Percentiles rank a stretch among this genome's conserved stretches.
These are phyloP conservation scores for Lasiosphaeriaceae sp. DNA, from an alignment of 495 filamentous ascomycete species.

Conservation along the genomic window DNA sequence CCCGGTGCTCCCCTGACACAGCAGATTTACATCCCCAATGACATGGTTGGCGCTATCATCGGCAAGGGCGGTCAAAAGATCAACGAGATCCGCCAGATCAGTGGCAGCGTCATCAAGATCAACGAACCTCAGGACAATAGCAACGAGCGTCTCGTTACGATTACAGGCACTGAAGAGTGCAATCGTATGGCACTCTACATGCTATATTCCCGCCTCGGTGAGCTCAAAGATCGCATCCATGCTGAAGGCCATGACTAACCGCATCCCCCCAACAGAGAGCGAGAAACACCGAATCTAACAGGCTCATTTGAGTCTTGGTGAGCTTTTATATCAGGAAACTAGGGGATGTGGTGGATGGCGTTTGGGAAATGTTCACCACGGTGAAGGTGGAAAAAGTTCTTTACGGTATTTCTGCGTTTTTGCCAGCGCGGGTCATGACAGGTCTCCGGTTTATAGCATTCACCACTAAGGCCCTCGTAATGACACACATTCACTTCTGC, in stretches of 20 bases:
- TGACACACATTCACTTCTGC: constrained; percentile 14
- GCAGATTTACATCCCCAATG: constrained; percentile 98
- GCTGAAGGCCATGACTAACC: constrained; percentile 15
- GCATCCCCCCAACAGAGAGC: constrained; percentile 53
- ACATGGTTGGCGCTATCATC: constrained; percentile 99
- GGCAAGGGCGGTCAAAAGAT: constrained; percentile 99
- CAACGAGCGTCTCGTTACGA: constrained; percentile 95
- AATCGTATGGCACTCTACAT: constrained; percentile 99
- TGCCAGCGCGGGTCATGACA: constrained; percentile 8
- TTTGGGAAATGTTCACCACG: constrained; percentile 13
- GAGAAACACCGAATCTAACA: constrained; percentile 65
- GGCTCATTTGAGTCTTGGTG: neutral
- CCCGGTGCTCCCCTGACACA: constrained; percentile 89
- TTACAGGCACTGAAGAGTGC: constrained; percentile 95
- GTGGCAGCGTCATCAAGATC: constrained; percentile 98
- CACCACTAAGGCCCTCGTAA: constrained; percentile 11
- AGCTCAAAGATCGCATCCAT: constrained; percentile 36
- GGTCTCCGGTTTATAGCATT: constrained; percentile 17
- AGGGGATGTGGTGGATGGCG: constrained; percentile 9
- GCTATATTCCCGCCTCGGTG: constrained; percentile 95
- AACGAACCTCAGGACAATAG: constrained; percentile 99
- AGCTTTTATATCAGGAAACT: neutral
- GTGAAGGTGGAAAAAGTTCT: constrained; percentile 15
- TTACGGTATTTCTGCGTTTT: constrained; percentile 13
- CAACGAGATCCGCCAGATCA: constrained; percentile 95